Base-by-base conservation (phyloP, 208 protist genomes). In the Leishmania turanica region DNA sequence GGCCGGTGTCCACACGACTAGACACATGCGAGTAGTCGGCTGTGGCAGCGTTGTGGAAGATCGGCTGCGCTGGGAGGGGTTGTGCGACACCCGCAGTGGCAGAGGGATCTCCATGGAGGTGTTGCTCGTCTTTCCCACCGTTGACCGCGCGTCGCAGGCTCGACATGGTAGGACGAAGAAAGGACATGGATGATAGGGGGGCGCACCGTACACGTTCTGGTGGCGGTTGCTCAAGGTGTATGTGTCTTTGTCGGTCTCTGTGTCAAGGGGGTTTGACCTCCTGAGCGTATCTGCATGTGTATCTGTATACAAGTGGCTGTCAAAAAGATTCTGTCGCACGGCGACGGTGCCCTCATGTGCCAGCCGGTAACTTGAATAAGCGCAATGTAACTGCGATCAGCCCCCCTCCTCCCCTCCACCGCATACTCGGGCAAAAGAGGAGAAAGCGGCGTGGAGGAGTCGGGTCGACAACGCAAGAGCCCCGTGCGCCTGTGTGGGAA, bases 81-180 rank as follows among this genome's bases (percentile, higher is more conserved):
- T 24, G 75, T 37, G 64, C 62, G 15, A 51, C 64, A 21, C n/a
- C 75, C 4, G 75, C 64, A 17, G 73, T 49, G 75, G 74, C 40
- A n/a, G 51, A n/a, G 21, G 58, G 24, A 1, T 54, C 69, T n/a
- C 79, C 51, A 51, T 42, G 77, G 21, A 70, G 77, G 31, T 75
- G 75, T 49, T 71, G 80, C 53, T 64, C 77, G 11, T 81, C 71
- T 19, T 58, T 56, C 13, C 66, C 56, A 1, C 80, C 78, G 40
- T 15, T 21, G 75, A 84, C 78, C 19, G 84, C 77, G n/a, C 89
- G 89, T 45, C 83, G 74, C 68, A 82, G 80, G 75, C 87, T 92
- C 27, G 89, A 89, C 4, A 72, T 80, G 5, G 89, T 90, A 42
- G 87, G 84, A n/a, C 80, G 86, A 21, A 79, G 58, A 65, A 89